Conservation (phyloP, 345 rosid species). For the Physaria fendleri region DNA sequence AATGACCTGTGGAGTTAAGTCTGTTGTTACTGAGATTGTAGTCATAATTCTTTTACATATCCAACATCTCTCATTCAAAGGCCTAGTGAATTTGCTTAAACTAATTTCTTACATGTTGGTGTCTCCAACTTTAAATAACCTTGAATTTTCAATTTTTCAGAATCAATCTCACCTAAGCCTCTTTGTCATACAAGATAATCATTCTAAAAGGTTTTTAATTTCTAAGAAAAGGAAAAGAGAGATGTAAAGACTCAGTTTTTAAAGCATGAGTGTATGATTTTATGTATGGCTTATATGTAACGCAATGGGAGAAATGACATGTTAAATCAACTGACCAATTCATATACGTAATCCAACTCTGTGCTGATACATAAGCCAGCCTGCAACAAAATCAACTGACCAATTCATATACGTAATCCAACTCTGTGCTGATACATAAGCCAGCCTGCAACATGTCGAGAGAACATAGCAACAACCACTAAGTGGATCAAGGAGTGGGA, state of each 20-base stretch:
- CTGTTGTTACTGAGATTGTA: slow-evolving; percentile 2
- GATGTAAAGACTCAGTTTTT: slow-evolving; percentile 1
- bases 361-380: slow-evolving; percentile 61
- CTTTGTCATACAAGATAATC: not conserved
- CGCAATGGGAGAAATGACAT: not conserved
- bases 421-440: slow-evolving; percentile 66
- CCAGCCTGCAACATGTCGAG: slow-evolving; percentile 48
- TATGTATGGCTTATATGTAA: not conserved
- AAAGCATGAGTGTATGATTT: slow-evolving; percentile 6
- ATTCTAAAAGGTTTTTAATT: not conserved
- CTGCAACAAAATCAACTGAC: slow-evolving; percentile 58
- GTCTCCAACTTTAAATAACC: not conserved
- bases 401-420: slow-evolving; percentile 83
- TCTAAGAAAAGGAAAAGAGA: slow-evolving; percentile 1
- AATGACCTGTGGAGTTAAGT: slow-evolving; percentile 46
- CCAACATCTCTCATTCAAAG: slow-evolving; percentile 7
- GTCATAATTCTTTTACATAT: not conserved
- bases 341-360: slow-evolving; percentile 81
- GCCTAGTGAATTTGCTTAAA: not conserved
- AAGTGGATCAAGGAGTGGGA: not conserved
- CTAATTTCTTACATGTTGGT: not conserved
- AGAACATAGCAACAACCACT: slow-evolving; percentile 11
- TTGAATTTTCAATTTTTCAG: not conserved
- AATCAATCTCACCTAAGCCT: not conserved
- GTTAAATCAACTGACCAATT: slow-evolving; percentile 56